These are phyloP conservation scores for Volvox africanus DNA, from an alignment of 139 green algal genomes.

Conservation along the genomic window DNA sequence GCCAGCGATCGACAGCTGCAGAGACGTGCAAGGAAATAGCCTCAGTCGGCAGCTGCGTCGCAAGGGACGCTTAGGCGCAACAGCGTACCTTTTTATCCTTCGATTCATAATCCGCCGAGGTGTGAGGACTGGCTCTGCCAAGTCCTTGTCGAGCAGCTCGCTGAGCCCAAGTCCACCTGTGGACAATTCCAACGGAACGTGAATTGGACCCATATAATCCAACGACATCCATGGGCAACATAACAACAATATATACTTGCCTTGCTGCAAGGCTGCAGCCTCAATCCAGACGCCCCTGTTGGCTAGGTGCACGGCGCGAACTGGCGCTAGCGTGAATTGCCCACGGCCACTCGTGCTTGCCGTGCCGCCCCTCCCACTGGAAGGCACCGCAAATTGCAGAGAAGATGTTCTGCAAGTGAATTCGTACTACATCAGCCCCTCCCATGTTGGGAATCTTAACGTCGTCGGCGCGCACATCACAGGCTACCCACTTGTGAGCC, in stretches of 20 bases:
- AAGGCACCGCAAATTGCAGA: not conserved
- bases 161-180: conserved; percentile 6
- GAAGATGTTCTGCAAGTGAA: not conserved
- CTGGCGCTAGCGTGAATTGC: not conserved
- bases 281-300: not conserved
- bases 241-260: not conserved
- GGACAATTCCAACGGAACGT: not conserved
- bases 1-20: conserved; percentile 5
- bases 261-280: not conserved
- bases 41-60: too few relatives aligned
- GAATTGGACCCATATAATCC: not conserved
- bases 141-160: conserved; percentile 5
- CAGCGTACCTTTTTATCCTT: conserved; percentile 34
- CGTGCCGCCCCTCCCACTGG: not conserved
- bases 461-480: conserved; percentile 2
- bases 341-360: conserved; percentile 23
- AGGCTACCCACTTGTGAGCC: conserved; percentile 13
- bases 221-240: not conserved
- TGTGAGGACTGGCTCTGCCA: not conserved
- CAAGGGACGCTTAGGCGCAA: too few relatives aligned
- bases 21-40: not conserved
- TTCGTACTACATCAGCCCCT: not conserved
- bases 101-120: conserved; percentile 30
- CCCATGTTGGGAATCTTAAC: not conserved
- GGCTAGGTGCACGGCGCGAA: too few relatives aligned